Base-by-base conservation (phyloP, 345 rosid species). In the Brassica nigra region DNA sequence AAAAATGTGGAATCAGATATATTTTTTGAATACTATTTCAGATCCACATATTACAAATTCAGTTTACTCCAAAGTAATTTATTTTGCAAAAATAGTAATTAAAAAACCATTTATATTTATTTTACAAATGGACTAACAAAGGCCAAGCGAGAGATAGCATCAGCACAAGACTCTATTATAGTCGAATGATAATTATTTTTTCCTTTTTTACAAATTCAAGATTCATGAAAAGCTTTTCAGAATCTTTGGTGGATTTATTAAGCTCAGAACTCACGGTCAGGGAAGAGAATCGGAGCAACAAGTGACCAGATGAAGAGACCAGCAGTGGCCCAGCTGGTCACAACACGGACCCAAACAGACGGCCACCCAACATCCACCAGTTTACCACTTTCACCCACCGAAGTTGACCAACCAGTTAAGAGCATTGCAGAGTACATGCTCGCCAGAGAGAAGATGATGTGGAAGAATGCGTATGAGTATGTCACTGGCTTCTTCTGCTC, bases 351-450 rank as follows among this genome's bases (percentile, higher is more conserved):
- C 97, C 96, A 93, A 14, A 95, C 99, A 4, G 99, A 95, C 0
- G 98, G 86, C 98, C 99, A 95, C 33, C 99, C 99, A 1, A 95
- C 99, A 74, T 93, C 99, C 0, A 95, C 98, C 79, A 95, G 65
- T 84, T 87, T 91, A 61, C 97, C 97, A 39, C 98, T 91, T 85
- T 89, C 97, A 52, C 99, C 99, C 0, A 93, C 97, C 0, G 97
- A 93, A 76, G 92, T 88, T n/a, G 99, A 91, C 98, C 99, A 95
- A 23, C 99, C 97, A 3, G 98, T 95, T 83, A 95, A 80, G 72
- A 93, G 92, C 99, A 95, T 95, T 6, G 99, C 99, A 0, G 98
- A 95, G 84, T 95, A 95, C 99, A 95, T 95, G 76, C 98, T 95
- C 3, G 99, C 98, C 0, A 95, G 97, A 30, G 97, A 95, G 87